Conservation (phyloP, 495 filamentous ascomycete species). For the Penicillium odoratum region DNA sequence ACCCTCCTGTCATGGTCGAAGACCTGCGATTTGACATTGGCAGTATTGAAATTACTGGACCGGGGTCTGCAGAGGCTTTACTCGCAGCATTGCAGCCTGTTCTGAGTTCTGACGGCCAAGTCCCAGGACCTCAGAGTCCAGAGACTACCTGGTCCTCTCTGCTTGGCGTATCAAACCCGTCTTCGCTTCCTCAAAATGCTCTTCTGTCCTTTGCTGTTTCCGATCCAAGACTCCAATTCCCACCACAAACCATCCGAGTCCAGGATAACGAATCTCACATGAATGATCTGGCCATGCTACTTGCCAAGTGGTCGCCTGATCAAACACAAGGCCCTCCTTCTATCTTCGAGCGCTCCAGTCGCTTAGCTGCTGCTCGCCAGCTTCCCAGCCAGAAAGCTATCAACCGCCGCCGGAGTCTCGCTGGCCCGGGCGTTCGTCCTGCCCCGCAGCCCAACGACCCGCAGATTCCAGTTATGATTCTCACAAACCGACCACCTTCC, state of each 20-base stretch:
- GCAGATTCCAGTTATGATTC: slow-evolving; percentile 73
- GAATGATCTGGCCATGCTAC: slow-evolving; percentile 52
- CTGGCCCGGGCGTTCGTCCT: slow-evolving; percentile 63
- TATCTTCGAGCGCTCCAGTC: slow-evolving; percentile 68
- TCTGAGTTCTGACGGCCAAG: slow-evolving; percentile 29
- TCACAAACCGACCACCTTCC: slow-evolving; percentile 54
- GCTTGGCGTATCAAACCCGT: slow-evolving; percentile 69
- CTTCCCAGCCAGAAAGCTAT: slow-evolving; percentile 83
- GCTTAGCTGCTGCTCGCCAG: slow-evolving; percentile 59
- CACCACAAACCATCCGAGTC: slow-evolving; percentile 45
- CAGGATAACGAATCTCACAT: slow-evolving; percentile 38
- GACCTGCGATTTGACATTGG: slow-evolving; percentile 93
- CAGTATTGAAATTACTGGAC: slow-evolving; percentile 85
- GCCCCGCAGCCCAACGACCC: slow-evolving; percentile 67
- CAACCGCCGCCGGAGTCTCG: slow-evolving; percentile 72
- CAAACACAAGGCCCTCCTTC: slow-evolving; percentile 48
- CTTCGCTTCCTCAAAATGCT: slow-evolving; percentile 69
- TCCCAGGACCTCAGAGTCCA: slow-evolving; percentile 39
- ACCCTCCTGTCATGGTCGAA: slow-evolving; percentile 73
- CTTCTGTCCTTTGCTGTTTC: slow-evolving; percentile 69
- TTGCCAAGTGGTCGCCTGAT: slow-evolving; percentile 74
- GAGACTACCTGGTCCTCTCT: slow-evolving; percentile 62
- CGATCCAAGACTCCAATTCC: slow-evolving; percentile 81
- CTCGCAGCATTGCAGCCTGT: slow-evolving; percentile 66
- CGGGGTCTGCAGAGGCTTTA: slow-evolving; percentile 79